phyloP scores from a whole-genome alignment of 208 protist species.

The Blastocrithidia nonstop region DNA sequence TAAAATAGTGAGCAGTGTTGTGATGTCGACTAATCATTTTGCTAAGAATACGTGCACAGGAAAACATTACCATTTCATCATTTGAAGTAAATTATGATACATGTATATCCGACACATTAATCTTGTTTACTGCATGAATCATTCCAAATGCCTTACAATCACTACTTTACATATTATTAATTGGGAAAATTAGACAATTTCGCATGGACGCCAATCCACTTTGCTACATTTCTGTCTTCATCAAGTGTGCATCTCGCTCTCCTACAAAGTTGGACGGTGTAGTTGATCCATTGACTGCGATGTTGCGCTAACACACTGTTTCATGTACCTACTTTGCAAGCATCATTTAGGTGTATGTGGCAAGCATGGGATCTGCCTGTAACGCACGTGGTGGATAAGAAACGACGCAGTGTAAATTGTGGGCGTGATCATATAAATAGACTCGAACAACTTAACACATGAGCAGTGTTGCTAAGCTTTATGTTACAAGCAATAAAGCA shows the following conservation, averaged over 20 bases:
- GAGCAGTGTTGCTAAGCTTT: slow-evolving; percentile 59
- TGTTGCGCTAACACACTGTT: slow-evolving; percentile 46
- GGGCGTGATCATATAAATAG: slow-evolving; percentile 70
- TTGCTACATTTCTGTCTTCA: slow-evolving; percentile 15
- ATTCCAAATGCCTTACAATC: slow-evolving; percentile 30
- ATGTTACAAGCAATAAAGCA: slow-evolving; percentile 65
- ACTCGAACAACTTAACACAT: slow-evolving; percentile 75
- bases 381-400: slow-evolving; percentile 30
- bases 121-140: slow-evolving; percentile 83
- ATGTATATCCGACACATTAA: slow-evolving; percentile 9
- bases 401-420: slow-evolving; percentile 45
- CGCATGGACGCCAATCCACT: slow-evolving; percentile 54
- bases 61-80: slow-evolving; percentile 49
- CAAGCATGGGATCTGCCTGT: slow-evolving; percentile 49
- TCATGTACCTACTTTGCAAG: slow-evolving; percentile 64
- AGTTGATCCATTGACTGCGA: slow-evolving; percentile 61
- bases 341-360: slow-evolving; percentile 56
- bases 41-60: slow-evolving; percentile 41
- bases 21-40: slow-evolving; percentile 46
- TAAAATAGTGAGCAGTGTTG: slow-evolving; percentile 53
- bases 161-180: slow-evolving; percentile 4
- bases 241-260: slow-evolving; percentile 11
- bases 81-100: slow-evolving; percentile 16
- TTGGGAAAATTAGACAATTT: slow-evolving; percentile 76
- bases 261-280: slow-evolving; percentile 10